These are phyloP conservation scores for Rubroboletus satanas DNA, from an alignment of 768 basidiomycete species.

Conservation along the genomic window DNA sequence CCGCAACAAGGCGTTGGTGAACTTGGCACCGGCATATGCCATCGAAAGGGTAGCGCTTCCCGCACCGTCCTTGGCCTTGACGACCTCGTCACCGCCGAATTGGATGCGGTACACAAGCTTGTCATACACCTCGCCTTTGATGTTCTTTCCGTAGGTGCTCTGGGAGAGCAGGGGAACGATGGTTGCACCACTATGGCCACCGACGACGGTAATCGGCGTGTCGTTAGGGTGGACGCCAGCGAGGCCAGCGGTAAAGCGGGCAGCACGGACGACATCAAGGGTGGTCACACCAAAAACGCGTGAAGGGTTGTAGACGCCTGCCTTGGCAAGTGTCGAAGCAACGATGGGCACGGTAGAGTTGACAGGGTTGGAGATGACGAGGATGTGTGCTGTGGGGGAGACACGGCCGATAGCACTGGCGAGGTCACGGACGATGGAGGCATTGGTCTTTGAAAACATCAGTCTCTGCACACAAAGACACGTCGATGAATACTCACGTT, in stretches of 20 bases:
- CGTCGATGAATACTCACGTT: conserved; percentile 55
- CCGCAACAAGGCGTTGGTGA: conserved; percentile 55
- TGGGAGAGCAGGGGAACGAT: conserved; percentile 97
- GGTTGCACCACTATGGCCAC: conserved; percentile 96
- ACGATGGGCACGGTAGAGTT: conserved; percentile 98
- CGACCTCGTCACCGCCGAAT: conserved; percentile 97
- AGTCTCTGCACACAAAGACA: not conserved
- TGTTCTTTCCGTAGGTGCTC: conserved; percentile 58
- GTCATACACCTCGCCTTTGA: conserved; percentile 70
- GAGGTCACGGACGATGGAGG: conserved; percentile 95
- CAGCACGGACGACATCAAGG: conserved; percentile 95
- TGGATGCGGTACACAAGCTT: conserved; percentile 92
- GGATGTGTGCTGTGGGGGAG: conserved; percentile 86
- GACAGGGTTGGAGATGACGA: conserved; percentile 99
- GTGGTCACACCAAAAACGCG: conserved; percentile 96
- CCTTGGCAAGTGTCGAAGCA: conserved; percentile 84
- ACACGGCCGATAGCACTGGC: conserved; percentile 83
- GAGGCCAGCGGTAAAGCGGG: conserved; percentile 81
- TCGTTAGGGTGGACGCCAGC: conserved; percentile 61
- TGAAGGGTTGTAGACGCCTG: conserved; percentile 86
- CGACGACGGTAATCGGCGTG: conserved; percentile 78
- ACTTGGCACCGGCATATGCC: conserved; percentile 76
- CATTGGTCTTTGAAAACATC: conserved; percentile 68
- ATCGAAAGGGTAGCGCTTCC: conserved; percentile 75
- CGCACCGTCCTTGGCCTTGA: conserved; percentile 93